phyloP scores from a whole-genome alignment of 2,329 filamentous ascomycete genomes.

The Fusarium sp. region DNA sequence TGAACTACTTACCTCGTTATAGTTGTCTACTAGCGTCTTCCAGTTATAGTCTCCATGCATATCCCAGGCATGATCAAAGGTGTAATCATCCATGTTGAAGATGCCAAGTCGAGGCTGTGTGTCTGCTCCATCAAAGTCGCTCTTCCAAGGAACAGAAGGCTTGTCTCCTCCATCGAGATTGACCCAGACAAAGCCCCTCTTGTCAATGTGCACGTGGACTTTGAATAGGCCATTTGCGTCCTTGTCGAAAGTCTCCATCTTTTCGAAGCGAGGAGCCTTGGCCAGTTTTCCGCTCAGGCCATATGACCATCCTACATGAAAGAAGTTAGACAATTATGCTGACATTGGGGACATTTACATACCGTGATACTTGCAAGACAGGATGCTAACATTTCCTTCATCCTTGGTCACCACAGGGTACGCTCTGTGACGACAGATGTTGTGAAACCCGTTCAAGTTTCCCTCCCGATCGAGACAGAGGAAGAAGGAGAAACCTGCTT shows the following conservation, averaged over 20 bases:
- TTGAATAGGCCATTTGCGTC: conserved; percentile 65
- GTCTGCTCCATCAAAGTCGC: conserved; percentile 62
- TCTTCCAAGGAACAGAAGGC: conserved; percentile 61
- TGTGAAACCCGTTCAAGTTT: conserved; percentile 69
- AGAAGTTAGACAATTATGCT: neutral
- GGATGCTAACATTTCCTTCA: conserved; percentile 62
- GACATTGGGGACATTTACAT: neutral
- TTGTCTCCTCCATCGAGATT: conserved; percentile 62
- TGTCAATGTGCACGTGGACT: conserved; percentile 64
- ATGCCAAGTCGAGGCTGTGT: conserved; percentile 57
- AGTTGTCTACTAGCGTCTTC: conserved; percentile 72
- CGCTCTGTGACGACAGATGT: conserved; percentile 70
- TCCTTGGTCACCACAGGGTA: conserved; percentile 66
- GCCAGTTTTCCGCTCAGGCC: conserved; percentile 67
- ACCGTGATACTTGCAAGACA: conserved; percentile 70
- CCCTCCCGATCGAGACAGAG: conserved; percentile 62
- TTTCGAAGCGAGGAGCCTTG: conserved; percentile 71
- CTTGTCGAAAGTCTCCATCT: conserved; percentile 66
- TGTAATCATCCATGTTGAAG: conserved; percentile 63
- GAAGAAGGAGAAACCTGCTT: conserved; percentile 67
- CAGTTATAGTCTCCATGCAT: conserved; percentile 69
- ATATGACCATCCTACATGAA: conserved; percentile 65
- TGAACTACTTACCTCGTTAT: conserved; percentile 60
- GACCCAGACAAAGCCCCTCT: conserved; percentile 67
- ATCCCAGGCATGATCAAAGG: conserved; percentile 67